phyloP scores from a whole-genome alignment of 495 filamentous ascomycete genomes.

The Mytilinidion resinicola region DNA sequence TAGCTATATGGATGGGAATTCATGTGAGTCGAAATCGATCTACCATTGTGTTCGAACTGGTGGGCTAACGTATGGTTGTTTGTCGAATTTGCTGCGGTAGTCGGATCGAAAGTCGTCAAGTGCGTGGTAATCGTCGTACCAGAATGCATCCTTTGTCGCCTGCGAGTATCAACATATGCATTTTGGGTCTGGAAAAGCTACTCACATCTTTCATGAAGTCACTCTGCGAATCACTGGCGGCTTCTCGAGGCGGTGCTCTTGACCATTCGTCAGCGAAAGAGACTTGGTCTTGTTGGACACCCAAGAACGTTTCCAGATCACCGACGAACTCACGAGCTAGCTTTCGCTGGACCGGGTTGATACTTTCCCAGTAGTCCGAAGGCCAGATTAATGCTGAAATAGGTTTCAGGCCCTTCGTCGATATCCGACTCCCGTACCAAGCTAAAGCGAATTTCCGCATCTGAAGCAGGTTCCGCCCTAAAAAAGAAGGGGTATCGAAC shows the following conservation, averaged over 20 bases:
- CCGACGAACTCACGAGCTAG: not conserved
- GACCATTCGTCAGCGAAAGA: not conserved
- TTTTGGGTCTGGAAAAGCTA: not conserved
- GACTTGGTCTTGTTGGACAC: not conserved
- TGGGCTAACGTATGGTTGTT: constrained; percentile 21
- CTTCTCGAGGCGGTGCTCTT: not conserved
- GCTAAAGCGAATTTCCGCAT: constrained; percentile 6
- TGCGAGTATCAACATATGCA: not conserved
- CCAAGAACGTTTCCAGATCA: not conserved
- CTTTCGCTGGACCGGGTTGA: not conserved
- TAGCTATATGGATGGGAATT: not conserved
- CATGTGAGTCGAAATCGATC: not conserved
- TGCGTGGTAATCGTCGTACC: constrained; percentile 28
- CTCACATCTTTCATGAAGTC: not conserved
- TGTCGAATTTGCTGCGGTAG: constrained; percentile 14
- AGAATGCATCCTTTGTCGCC: constrained; percentile 9
- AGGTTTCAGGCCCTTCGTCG: not conserved
- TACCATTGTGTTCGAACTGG: constrained; percentile 25
- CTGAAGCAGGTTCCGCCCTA: constrained; percentile 4
- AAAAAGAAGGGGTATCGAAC: constrained; percentile 3
- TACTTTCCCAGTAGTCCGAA: not conserved
- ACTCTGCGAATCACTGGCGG: not conserved
- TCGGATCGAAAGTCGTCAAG: constrained; percentile 27
- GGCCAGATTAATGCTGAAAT: not conserved
- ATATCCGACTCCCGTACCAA: constrained; percentile 9